Evolutionary conservation across 768 basidiomycete genomes (phyloP).

Genomic region (Suillus lakei): DNA sequence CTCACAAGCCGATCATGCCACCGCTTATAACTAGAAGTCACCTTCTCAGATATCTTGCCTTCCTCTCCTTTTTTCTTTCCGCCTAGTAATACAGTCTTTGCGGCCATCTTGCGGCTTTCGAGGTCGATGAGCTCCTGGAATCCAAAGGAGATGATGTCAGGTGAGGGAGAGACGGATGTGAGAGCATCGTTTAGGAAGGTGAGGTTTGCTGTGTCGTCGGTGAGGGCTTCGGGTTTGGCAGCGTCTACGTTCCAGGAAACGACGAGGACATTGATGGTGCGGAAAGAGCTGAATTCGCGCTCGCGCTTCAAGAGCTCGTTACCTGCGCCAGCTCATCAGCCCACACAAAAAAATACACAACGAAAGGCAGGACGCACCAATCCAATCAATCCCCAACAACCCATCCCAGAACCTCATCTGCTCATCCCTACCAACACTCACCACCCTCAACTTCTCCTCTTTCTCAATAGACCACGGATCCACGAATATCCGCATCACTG

Average conservation of each 20-base stretch:
- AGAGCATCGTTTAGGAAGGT: constrained; percentile 83
- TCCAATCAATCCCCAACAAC: constrained; percentile 80
- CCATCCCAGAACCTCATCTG: constrained; percentile 89
- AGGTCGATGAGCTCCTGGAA: constrained; percentile 97
- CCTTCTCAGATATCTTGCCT: constrained; percentile 67
- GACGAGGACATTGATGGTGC: constrained; percentile 76
- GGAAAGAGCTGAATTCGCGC: constrained; percentile 76
- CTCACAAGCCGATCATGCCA: constrained; percentile 84
- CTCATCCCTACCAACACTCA: constrained; percentile 78
- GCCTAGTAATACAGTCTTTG: constrained; percentile 87
- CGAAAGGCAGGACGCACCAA: constrained; percentile 68
- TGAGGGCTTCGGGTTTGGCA: constrained; percentile 76
- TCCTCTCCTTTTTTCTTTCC: constrained; percentile 65
- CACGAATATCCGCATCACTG: constrained; percentile 66
- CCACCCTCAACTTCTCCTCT: constrained; percentile 68
- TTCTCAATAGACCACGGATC: constrained; percentile 79
- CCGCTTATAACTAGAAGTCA: constrained; percentile 83
- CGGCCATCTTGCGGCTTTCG: constrained; percentile 90
- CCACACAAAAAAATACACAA: not conserved
- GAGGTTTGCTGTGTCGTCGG: constrained; percentile 68
- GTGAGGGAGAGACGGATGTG: constrained; percentile 61
- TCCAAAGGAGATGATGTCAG: constrained; percentile 92
- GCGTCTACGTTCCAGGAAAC: constrained; percentile 95
- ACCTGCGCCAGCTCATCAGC: constrained; percentile 49
- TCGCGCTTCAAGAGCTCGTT: constrained; percentile 78